Evolutionary conservation across 208 protist genomes (phyloP), one percentile per base, ranked within the genome.

Genomic region (Trypanosoma vivax): DNA sequence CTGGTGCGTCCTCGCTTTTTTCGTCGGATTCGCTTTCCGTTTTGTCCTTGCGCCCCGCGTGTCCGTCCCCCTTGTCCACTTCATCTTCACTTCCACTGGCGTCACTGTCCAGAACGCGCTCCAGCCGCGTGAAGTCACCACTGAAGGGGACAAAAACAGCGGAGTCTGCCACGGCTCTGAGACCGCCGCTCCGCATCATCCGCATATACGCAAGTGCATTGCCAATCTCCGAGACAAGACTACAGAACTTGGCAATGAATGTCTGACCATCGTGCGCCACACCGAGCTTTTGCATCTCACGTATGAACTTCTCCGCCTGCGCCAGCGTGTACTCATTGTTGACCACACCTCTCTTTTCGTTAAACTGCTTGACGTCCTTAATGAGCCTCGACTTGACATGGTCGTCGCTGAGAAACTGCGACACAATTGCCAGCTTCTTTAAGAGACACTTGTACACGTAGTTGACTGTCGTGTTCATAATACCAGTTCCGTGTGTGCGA

Each of bases 401-500:
- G 50, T 98, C 96, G 68, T 99, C 97, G 56, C 92, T 96, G 16
- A 99, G 52, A 63, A 99, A 99, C 69, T 98, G 90, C 1, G 89
- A 97, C 30, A 98, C 89, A 9, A 96, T 67, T 3, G 73, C 57
- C 37, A 99, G 88, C 64, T 98, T 98, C 60, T 92, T 86, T 14
- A 85, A 54, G 0, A 98, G 67, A 53, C 94, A 98, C 57, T 92
- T 85, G 72, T 97, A 99, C 1, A 96, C 95, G 66, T 98, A 97
- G 75, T 99, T 98, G 33, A 98, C 93, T 1, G 96, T 88, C 9
- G 97, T 99, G 70, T 98, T 98, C 91, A 99, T 98, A 29, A 99
- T 98, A 52, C 97, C 97, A 11, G 86, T 95, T 46, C 97, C 97
- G 71, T 99, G 97, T 14, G 93, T 97, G 38, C 96, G 77, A 57